Evolutionary conservation across 225 moss, liverwort and hornwort genomes (phyloP), one percentile per base, ranked within the genome.

Genomic region (Bryoerythrophyllum caledonicum): DNA sequence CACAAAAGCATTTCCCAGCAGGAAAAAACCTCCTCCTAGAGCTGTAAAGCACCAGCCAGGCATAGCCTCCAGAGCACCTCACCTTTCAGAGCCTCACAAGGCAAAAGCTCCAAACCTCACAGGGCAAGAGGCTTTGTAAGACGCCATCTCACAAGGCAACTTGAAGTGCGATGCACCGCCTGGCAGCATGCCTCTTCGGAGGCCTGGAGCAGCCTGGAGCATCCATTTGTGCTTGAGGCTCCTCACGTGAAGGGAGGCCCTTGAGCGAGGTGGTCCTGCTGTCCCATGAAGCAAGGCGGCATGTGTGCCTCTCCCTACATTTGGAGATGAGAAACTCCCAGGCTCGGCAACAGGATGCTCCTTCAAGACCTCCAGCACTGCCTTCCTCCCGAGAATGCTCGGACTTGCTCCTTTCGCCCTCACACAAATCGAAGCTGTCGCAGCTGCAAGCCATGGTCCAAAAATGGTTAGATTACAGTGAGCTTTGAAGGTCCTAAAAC

Each of bases 311-410:
- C 68, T 83, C 32, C 44, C 59, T 23, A 75, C 61, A 65, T 58
- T 71, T 53, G 75, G 71, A 44, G 72, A 28, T 49, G 63, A 72
- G 53, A 81, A 61, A 7, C 73, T 76, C 43, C 81, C 74, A 3
- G 32, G 32, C 35, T 83, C 65, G 60, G 75, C 40, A 13, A 72
- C 26, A 44, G 85, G 78, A 56, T 88, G 77, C 58, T 91, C 89
- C 65, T 90, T 77, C 72, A 96, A 82, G 70, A 96, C 79, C 79
- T 88, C 78, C 46, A 85, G 26, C 40, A 96, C 96, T 21, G 90
- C 89, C 74, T 91, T 90, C 75, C 94, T 88, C 57, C 76, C 75
- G 6, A 94, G 92, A 85, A 94, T 91, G 80, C 94, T 96, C 80
- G 94, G 96, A 62, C 94, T 92, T 48, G 94, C 84, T 1, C 96